Evolutionary conservation across 2,329 filamentous ascomycete species (phyloP), one percentile per base, ranked within the genome.

Genomic region (Fusarium pseudoanthophilum): DNA sequence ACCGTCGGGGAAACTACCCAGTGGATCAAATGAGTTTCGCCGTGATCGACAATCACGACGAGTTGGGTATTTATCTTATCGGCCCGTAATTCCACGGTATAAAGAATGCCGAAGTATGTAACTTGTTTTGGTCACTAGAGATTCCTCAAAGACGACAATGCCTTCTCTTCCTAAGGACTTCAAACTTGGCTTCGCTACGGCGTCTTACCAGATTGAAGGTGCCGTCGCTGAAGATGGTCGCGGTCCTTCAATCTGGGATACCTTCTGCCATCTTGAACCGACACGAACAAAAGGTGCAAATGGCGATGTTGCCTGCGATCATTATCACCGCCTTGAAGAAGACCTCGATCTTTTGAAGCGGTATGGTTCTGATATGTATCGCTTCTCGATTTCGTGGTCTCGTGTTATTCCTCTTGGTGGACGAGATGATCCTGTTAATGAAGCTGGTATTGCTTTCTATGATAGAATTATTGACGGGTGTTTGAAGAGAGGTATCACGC

Each of bases 361-460:
- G 52, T 87, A 87, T 51, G 88, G 89, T 51, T 88, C 88, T 13
- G 85, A 87, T 71, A 87, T 87, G 9, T 92, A 92, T 77, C 87
- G 90, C 26, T 92, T 92, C 78, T 92, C 90, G 8, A 82, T 92
- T 40, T 89, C 89, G 14, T 92, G 90, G 90, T 88, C 90, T 11
- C 88, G 90, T 46, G 86, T 92, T 60, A 91, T 92, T 60, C 90
- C 90, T 2, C 84, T 91, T 0, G 90, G 90, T 16, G 90, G 90
- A 16, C 85, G 90, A 43, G 83, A 90, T 51, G 90, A 92, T 73
- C 87, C 89, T 2, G 75, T 92, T 75, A 92, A 92, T 77, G 84
- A 90, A 74, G 85, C 87, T 53, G 90, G 90, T 3, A 77, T 92
- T 16, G 82, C 86, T 34, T 88, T 89, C 77, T 92, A 92, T 79